Base-by-base conservation (phyloP, 169 alveolate species). In the Ichthyophthirius multifiliis region DNA sequence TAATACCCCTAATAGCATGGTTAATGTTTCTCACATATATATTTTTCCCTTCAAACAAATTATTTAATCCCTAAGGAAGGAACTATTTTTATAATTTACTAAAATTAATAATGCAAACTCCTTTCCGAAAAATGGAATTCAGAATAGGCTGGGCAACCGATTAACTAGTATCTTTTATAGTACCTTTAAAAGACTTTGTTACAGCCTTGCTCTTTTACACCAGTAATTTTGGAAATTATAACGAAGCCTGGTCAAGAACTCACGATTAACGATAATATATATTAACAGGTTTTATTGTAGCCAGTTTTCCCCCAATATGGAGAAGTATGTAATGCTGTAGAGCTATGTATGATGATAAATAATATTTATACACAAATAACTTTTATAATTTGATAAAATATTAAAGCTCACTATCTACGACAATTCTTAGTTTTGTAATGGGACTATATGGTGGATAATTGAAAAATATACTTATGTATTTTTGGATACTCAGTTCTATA, bases 81-180 rank as follows among this genome's bases (percentile, higher is more conserved):
- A 55, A 55, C 3, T 55, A 55, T 55, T 55, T 55, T 39, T 55
- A 55, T 18, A 55, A 55, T 10, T 39, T 55, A 3, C 5, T 20
- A 23, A 55, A 55, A 27, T 20, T 27, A 20, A 55, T 55, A 10
- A n/a, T 55, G 9, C 13, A 20, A 2, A 55, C 31, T 34, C 71
- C 71, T 55, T 55, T 55, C 9, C 23, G 71, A 23, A 55, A 55
- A 55, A 55, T 55, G 71, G 71, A 55, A 23, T 55, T 55, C 9
- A 55, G 71, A 55, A 55, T 55, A 20, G 71, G 71, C 16, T 55
- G 71, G 71, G 71, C 71, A 20, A 55, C 71, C 23, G 71, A 55
- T 55, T 7, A 55, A 6, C 18, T 55, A 6, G 71, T 55, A 1
- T 55, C 71, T 3, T 55, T 55, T 55, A 55, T 55, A 27, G 31